These are phyloP conservation scores for Stemphylium lycopersici DNA, from an alignment of 2,329 filamentous ascomycete genomes.

Conservation along the genomic window DNA sequence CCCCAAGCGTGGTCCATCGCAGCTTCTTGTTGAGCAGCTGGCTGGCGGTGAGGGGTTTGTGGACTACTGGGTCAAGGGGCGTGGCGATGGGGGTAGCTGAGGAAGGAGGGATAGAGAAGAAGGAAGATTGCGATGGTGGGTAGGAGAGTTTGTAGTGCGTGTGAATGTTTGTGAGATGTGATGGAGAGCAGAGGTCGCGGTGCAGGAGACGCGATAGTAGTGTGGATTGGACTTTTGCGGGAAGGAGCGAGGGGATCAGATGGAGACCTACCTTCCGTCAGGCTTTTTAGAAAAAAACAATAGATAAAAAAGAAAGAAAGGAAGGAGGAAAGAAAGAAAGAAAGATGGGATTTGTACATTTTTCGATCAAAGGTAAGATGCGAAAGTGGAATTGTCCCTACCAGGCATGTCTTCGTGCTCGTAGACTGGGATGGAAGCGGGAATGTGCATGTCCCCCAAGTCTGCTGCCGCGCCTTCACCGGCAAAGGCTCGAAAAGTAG, in stretches of 20 bases:
- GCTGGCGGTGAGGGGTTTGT: slow-evolving; percentile 72
- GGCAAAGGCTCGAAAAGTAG: slow-evolving; percentile 34
- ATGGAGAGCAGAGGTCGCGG: slow-evolving; percentile 72
- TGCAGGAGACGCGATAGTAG: slow-evolving; percentile 79
- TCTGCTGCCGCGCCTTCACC: slow-evolving; percentile 10
- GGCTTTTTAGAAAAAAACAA: too few relatives aligned
- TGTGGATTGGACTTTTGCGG: slow-evolving; percentile 68
- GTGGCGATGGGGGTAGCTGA: slow-evolving; percentile 31
- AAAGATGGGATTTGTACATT: neutral
- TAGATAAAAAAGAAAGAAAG: too few relatives aligned
- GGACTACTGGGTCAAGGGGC: slow-evolving; percentile 75
- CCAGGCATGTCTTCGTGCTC: slow-evolving; percentile 72
- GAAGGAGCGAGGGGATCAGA: slow-evolving; percentile 76
- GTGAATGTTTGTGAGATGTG: slow-evolving; percentile 89
- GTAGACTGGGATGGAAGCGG: slow-evolving; percentile 55
- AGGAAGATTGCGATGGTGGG: slow-evolving; percentile 54
- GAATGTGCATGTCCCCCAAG: neutral
- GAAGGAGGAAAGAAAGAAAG: neutral
- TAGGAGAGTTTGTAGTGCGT: slow-evolving; percentile 78
- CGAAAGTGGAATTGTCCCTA: slow-evolving; percentile 44
- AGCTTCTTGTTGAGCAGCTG: slow-evolving; percentile 79
- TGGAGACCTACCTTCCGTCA: slow-evolving; percentile 67
- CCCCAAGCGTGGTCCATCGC: slow-evolving; percentile 92
- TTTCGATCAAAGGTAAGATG: neutral
- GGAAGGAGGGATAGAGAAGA: slow-evolving; percentile 56